Conservation (phyloP, 768 basidiomycete species). For the Rhodosporidiobolus odoratus region DNA sequence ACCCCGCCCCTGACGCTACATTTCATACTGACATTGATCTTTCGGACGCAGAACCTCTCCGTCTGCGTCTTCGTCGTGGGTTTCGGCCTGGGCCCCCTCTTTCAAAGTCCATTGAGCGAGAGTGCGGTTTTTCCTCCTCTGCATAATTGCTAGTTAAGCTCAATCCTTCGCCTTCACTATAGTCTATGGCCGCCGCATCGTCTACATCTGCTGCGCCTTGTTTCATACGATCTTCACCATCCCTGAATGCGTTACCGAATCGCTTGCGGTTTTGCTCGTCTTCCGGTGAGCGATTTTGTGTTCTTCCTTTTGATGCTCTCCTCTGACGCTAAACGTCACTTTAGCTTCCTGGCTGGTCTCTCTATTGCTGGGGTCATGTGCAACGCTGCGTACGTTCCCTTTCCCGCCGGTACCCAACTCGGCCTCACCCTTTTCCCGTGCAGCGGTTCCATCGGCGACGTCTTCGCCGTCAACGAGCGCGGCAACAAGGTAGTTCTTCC, state of each 20-base stretch:
- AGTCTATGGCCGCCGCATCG: slow-evolving; percentile 41
- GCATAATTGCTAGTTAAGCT: not conserved
- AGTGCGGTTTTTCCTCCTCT: not conserved
- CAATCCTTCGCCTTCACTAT: not conserved
- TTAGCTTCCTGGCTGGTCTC: slow-evolving; percentile 44
- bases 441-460: slow-evolving; percentile 37
- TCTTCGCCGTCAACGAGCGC: slow-evolving; percentile 37
- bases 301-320: not conserved
- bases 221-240: slow-evolving; percentile 46
- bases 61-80: slow-evolving; percentile 33
- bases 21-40: not conserved
- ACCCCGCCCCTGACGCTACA: not conserved
- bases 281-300: slow-evolving; percentile 20
- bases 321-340: too few species aligned
- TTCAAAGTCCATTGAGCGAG: slow-evolving; percentile 42
- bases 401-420: too few species aligned
- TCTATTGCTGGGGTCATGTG: slow-evolving; percentile 45
- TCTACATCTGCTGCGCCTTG: slow-evolving; percentile 42
- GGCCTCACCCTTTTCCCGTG: too few species aligned
- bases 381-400: slow-evolving; percentile 31
- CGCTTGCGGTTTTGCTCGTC: slow-evolving; percentile 42
- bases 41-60: not conserved
- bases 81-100: slow-evolving; percentile 45
- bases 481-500: slow-evolving; percentile 36
- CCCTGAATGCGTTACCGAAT: slow-evolving; percentile 44